Evolutionary conservation across 805 yeast species (phyloP).

Genomic region (Wickerhamiella allomyrinae): DNA sequence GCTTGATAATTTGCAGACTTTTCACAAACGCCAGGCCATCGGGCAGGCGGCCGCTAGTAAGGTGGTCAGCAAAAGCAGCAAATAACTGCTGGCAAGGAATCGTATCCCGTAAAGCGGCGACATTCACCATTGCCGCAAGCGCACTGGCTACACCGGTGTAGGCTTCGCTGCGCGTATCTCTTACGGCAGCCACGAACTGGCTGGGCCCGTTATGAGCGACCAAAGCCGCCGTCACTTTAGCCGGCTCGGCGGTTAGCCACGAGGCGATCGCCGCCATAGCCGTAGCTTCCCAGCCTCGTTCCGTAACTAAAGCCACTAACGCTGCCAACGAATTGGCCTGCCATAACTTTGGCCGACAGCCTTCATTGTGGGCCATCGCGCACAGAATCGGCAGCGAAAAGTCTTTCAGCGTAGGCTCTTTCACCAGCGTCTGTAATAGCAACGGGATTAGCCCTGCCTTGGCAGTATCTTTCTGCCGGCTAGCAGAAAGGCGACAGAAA

Average conservation of each 20-base stretch:
- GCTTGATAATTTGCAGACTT: conserved; percentile 9
- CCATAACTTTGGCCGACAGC: conserved; percentile 28
- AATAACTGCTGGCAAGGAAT: conserved; percentile 6
- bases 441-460: conserved; percentile 34
- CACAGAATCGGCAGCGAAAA: conserved; percentile 40
- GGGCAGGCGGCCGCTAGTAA: neutral
- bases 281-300: conserved; percentile 45
- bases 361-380: conserved; percentile 36
- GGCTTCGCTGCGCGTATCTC: conserved; percentile 2
- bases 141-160: conserved; percentile 12
- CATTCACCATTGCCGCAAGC: conserved; percentile 8
- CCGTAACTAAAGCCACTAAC: conserved; percentile 30
- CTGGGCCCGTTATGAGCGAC: conserved; percentile 2
- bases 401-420: conserved; percentile 34
- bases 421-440: conserved; percentile 28
- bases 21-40: conserved; percentile 10
- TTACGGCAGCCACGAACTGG: conserved; percentile 6
- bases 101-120: conserved; percentile 6
- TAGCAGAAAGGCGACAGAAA: conserved; percentile 35
- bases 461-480: conserved; percentile 34
- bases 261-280: conserved; percentile 36
- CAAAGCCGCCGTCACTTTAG: conserved; percentile 10
- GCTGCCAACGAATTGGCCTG: conserved; percentile 28
- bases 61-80: conserved; percentile 2
- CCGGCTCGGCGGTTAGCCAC: conserved; percentile 23